Base-by-base conservation (phyloP, 805 yeast species). In the Nematodospora valgi region DNA sequence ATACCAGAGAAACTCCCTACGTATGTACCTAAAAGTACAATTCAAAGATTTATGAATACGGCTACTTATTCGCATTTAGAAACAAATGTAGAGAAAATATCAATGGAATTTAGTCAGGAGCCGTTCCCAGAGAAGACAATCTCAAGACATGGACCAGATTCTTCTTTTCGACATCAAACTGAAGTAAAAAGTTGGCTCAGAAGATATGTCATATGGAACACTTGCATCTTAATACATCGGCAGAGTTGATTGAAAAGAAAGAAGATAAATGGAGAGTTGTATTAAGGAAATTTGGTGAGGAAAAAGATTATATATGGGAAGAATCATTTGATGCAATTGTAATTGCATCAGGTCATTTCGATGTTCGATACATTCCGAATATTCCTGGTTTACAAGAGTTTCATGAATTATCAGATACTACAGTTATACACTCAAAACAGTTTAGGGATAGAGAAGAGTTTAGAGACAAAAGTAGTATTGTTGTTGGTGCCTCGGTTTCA, bases 401-500 rank as follows among this genome's bases (percentile, higher is more conserved):
- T 52, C 54, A 46, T 21, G 47, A 32, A 21, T 44, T 32, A 25
- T n/a, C n/a, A n/a, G n/a, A n/a, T n/a, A 45, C 38, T 0, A 46
- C 60, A 2, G 53, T 70, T 3, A 54, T 67, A 7, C 78, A 72
- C 43, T 68, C 75, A 14, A 72, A 72, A 41, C 65, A 62, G 41
- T 72, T 57, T 44, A 51, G 65, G 21, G 47, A 47, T 20, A 60
- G 59, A 2, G 49, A 49, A 0, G 43, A 49, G 10, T 72, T 49
- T 40, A 56, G 52, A 36, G 60, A 48, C 30, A 53, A 67, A 40
- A 62, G 51, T n/a, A 67, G 64, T 11, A 34, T 50, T n/a, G 52
- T 50, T 19, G 47, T 50, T 8, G 55, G 55, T 0, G 80, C 80
- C 46, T 78, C 82, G 6, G 83, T 89, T 3, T 78, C 87, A 11